phyloP scores from a whole-genome alignment of 164 flowering plant genomes.

The Annona cherimola region DNA sequence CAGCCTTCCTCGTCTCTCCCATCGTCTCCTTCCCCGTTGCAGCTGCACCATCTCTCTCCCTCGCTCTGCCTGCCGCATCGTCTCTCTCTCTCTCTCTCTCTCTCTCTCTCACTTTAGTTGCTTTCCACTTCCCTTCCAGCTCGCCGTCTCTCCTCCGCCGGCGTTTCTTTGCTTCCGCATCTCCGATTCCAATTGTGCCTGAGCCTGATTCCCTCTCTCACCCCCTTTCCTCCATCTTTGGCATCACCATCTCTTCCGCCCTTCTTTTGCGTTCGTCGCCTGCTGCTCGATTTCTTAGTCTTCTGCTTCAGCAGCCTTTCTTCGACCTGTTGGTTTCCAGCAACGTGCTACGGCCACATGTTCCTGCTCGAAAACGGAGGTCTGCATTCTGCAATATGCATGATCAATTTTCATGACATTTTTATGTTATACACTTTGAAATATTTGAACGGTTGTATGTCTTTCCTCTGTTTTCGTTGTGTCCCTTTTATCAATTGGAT shows the following conservation, averaged over 20 bases:
- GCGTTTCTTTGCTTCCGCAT: too few species aligned
- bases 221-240: not conserved
- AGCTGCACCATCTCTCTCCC: not conserved
- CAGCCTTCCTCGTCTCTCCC: too few species aligned
- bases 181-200: not conserved
- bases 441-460: too few species aligned
- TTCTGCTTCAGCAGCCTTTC: not conserved
- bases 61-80: not conserved
- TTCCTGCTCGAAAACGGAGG: not conserved
- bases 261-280: not conserved
- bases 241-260: not conserved
- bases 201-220: not conserved
- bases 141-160: too few species aligned
- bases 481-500: too few species aligned
- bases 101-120: not conserved
- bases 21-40: not conserved
- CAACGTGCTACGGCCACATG: not conserved
- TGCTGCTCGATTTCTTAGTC: not conserved
- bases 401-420: not conserved
- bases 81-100: not conserved
- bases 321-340: not conserved
- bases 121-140: too few species aligned
- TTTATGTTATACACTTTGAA: not conserved
- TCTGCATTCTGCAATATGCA: not conserved
- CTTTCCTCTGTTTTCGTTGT: too few species aligned